Evolutionary conservation across 2,329 filamentous ascomycete genomes (phyloP).

Genomic region (Didymella keratinophila): DNA sequence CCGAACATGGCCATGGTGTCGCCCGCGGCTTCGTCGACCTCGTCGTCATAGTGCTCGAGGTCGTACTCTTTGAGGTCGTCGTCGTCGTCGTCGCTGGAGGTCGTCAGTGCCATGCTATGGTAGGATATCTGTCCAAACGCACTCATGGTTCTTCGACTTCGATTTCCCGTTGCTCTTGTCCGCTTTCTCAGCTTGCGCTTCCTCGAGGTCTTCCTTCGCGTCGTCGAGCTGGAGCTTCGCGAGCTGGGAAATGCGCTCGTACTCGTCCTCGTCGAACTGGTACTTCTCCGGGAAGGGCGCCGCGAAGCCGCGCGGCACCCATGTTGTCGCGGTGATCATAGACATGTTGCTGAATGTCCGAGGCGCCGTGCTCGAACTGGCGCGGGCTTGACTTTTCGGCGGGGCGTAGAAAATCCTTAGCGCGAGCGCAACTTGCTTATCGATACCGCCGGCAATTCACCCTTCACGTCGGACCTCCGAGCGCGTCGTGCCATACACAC

Average conservation of each 20-base stretch:
- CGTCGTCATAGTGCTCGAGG: slow-evolving; percentile 93
- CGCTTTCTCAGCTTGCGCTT: slow-evolving; percentile 63
- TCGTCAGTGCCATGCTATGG: slow-evolving; percentile 20
- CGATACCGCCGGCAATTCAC: slow-evolving; percentile 23
- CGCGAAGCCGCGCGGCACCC: slow-evolving; percentile 61
- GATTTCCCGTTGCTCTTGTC: slow-evolving; percentile 42
- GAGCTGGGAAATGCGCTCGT: slow-evolving; percentile 59
- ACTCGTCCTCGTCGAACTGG: slow-evolving; percentile 61
- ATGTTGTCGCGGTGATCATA: slow-evolving; percentile 62
- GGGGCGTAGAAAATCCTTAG: slow-evolving; percentile 17
- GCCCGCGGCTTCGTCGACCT: slow-evolving; percentile 72
- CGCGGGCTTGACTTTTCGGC: slow-evolving; percentile 24
- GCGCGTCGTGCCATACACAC: slow-evolving; percentile 14
- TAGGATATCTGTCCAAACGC: neutral
- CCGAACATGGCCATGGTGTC: slow-evolving; percentile 91
- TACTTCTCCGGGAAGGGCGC: slow-evolving; percentile 60
- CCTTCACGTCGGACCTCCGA: slow-evolving; percentile 33
- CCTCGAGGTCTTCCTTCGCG: slow-evolving; percentile 75
- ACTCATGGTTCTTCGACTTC: slow-evolving; percentile 37
- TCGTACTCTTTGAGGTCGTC: slow-evolving; percentile 96
- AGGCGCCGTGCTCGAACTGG: slow-evolving; percentile 7
- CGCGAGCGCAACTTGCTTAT: slow-evolving; percentile 22
- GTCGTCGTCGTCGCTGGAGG: slow-evolving; percentile 66
- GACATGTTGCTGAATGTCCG: slow-evolving; percentile 54
- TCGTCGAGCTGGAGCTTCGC: slow-evolving; percentile 80